Percentiles rank a stretch among this genome's conserved stretches.
These are phyloP conservation scores for Aspergillus campestris DNA, from an alignment of 495 filamentous ascomycete genomes.

Conservation along the genomic window DNA sequence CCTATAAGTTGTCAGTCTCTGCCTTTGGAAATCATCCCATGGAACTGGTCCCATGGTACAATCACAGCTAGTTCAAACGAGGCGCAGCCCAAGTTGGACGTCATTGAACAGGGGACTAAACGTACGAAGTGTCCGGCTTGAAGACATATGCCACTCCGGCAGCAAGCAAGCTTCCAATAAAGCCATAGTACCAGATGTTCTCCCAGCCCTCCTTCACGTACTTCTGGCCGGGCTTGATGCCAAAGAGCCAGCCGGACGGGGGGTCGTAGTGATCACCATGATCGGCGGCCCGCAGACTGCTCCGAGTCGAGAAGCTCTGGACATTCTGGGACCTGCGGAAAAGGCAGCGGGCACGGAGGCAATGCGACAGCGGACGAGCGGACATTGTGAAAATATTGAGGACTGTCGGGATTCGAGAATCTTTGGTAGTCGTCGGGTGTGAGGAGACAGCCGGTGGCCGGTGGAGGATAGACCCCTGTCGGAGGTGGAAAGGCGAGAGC, in stretches of 20 bases:
- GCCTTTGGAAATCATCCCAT: background rate
- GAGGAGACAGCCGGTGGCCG: conserved; percentile 14
- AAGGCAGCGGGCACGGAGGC: conserved; percentile 35
- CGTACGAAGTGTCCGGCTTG: conserved; percentile 98
- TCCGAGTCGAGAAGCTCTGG: conserved; percentile 37
- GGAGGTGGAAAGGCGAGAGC: conserved; percentile 3
- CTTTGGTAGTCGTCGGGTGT: conserved; percentile 4
- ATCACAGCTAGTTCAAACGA: no score
- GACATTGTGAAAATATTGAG: conserved; percentile 29
- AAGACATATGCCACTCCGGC: conserved; percentile 81
- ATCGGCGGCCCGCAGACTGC: conserved; percentile 34
- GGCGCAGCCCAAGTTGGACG: background rate
- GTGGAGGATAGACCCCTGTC: conserved; percentile 10
- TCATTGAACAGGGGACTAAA: conserved; percentile 19
- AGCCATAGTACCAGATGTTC: conserved; percentile 76
- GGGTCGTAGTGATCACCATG: conserved; percentile 84
- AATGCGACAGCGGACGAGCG: conserved; percentile 33
- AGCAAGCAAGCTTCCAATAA: conserved; percentile 71
- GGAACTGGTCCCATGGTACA: background rate
- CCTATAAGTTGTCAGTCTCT: conserved; percentile 41
- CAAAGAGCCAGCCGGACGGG: conserved; percentile 84
- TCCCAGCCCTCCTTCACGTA: conserved; percentile 96
- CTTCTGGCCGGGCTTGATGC: conserved; percentile 87
- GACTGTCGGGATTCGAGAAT: conserved; percentile 1
- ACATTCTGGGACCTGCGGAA: conserved; percentile 29